phyloP scores from a whole-genome alignment of 805 yeast genomes.

The Spathaspora hagerdaliae region DNA sequence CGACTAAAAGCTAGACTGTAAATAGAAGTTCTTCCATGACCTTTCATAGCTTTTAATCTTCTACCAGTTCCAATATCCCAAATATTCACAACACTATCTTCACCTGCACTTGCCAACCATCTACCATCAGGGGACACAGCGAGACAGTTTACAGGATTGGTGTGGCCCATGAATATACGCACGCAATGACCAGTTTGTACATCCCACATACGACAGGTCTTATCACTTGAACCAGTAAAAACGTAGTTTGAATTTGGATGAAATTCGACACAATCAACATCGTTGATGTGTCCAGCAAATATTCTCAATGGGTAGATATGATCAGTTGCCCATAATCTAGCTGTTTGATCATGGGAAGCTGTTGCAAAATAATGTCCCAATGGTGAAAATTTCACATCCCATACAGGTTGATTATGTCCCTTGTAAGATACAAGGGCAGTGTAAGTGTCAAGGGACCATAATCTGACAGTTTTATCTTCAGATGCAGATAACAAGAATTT shows the following conservation, averaged over 20 bases:
- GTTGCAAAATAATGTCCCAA: slow-evolving; percentile 98
- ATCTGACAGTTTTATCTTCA: slow-evolving; percentile 86
- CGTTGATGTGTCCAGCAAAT: slow-evolving; percentile 96
- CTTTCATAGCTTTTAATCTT: slow-evolving; percentile 84
- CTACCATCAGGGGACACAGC: slow-evolving; percentile 97
- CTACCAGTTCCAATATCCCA: slow-evolving; percentile 96
- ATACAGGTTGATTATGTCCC: slow-evolving; percentile 94
- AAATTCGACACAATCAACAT: slow-evolving; percentile 91
- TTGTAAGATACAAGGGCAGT: slow-evolving; percentile 89
- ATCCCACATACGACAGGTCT: slow-evolving; percentile 98
- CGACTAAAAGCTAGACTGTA: slow-evolving; percentile 79
- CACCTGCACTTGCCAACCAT: slow-evolving; percentile 94
- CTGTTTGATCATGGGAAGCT: slow-evolving; percentile 96
- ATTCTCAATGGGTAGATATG: slow-evolving; percentile 94
- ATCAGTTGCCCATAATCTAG: slow-evolving; percentile 96
- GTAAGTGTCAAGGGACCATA: slow-evolving; percentile 93
- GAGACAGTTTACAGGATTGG: slow-evolving; percentile 79
- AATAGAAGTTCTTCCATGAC: slow-evolving; percentile 86
- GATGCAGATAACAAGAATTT: slow-evolving; percentile 75
- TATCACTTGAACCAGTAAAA: slow-evolving; percentile 92
- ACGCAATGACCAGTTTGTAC: slow-evolving; percentile 83
- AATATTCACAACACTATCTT: slow-evolving; percentile 79
- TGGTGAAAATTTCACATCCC: slow-evolving; percentile 96
- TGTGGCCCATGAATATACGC: slow-evolving; percentile 87
- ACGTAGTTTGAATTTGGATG: slow-evolving; percentile 96